A percentile compares a stretch with the other conserved stretches of the same genome.
phyloP scores from a whole-genome alignment of 768 basidiomycete genomes.

The Boletus insuetus region DNA sequence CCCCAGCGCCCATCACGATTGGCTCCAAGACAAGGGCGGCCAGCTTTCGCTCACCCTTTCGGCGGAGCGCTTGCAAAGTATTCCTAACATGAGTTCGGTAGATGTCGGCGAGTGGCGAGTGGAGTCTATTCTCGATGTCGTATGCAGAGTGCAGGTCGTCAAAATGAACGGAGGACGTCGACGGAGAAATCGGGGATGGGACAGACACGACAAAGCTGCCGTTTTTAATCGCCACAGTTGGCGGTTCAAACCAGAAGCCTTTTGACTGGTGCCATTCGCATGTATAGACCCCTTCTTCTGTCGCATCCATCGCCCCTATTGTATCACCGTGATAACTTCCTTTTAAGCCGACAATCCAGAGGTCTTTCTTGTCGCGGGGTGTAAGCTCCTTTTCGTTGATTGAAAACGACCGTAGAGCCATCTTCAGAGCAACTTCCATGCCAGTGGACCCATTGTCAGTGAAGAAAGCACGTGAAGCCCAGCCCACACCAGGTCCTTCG shows the following conservation, averaged over 20 bases:
- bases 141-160: constrained; percentile 62
- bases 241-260: constrained; percentile 93
- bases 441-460: constrained; percentile 95
- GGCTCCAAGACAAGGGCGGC: constrained; percentile 89
- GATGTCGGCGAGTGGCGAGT: constrained; percentile 54
- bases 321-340: constrained; percentile 99
- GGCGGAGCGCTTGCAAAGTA: constrained; percentile 47
- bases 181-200: constrained; percentile 45
- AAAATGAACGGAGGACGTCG: constrained; percentile 21
- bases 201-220: constrained; percentile 55
- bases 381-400: constrained; percentile 35
- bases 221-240: constrained; percentile 65
- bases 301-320: constrained; percentile 96
- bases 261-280: constrained; percentile 96
- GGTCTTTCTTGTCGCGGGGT: constrained; percentile 40
- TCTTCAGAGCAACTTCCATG: constrained; percentile 97
- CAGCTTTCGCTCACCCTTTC: constrained; percentile 41
- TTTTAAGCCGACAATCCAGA: constrained; percentile 81
- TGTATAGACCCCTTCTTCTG: constrained; percentile 85
- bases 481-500: constrained; percentile 79
- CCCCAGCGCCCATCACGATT: constrained; percentile 90
- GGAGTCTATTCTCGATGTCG: constrained; percentile 60
- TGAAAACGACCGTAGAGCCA: constrained; percentile 79
- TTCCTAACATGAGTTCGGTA: constrained; percentile 61
- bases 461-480: constrained; percentile 91